phyloP scores from a whole-genome alignment of 78 protist species.

The Dictyostelium intermedium region DNA sequence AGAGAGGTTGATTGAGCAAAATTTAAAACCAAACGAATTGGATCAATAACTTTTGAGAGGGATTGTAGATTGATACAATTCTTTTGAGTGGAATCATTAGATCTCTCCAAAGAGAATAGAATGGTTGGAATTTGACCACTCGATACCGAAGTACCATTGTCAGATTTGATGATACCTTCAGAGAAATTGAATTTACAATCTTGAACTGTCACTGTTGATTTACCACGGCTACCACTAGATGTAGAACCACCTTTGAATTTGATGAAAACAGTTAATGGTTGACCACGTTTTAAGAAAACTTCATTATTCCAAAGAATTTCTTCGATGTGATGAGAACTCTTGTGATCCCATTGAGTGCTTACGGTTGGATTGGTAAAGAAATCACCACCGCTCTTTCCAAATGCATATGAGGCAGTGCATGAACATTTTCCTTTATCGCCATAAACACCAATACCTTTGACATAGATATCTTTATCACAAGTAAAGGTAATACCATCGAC shows the following conservation, averaged over 20 bases:
- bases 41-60: not conserved
- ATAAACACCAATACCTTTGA: conserved; percentile 51
- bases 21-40: not conserved
- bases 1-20: not conserved
- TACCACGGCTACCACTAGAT: conserved; percentile 31
- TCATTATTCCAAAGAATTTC: not conserved
- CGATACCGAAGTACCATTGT: conserved; percentile 33
- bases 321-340: not conserved
- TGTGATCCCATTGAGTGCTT: not conserved
- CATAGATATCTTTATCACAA: not conserved
- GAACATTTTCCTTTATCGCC: conserved; percentile 50
- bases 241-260: conserved; percentile 10
- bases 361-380: not conserved
- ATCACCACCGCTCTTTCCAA: not conserved
- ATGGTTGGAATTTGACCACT: conserved; percentile 56
- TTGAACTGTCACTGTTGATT: not conserved
- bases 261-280: conserved; percentile 1
- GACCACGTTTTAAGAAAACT: not conserved
- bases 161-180: not conserved
- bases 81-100: not conserved
- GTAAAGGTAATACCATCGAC: conserved; percentile 34
- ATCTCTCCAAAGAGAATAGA: conserved; percentile 16
- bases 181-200: conserved; percentile 8
- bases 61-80: not conserved
- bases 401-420: not conserved